phyloP scores from a whole-genome alignment of 2,329 filamentous ascomycete species.

The Pseudogymnoascus sp. region DNA sequence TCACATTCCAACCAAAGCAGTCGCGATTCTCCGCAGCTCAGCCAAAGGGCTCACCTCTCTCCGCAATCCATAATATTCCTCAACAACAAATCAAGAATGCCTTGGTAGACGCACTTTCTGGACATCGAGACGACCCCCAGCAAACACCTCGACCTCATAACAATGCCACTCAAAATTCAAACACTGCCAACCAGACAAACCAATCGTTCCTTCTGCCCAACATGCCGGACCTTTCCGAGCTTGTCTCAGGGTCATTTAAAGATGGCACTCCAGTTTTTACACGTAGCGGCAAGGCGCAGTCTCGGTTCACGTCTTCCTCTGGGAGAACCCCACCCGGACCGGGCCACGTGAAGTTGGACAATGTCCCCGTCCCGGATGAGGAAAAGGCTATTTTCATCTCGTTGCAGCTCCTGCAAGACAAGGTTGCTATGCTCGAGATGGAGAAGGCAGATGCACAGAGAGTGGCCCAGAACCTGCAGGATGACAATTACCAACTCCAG shows the following conservation, averaged over 20 bases:
- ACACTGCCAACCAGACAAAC: slow-evolving; percentile 40
- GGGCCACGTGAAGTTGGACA: slow-evolving; percentile 40
- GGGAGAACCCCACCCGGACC: slow-evolving; percentile 26
- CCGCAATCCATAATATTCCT: slow-evolving; percentile 23
- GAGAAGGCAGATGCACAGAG: slow-evolving; percentile 44
- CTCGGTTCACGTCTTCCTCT: slow-evolving; percentile 44
- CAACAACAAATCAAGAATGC: slow-evolving; percentile 14
- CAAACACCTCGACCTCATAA: slow-evolving; percentile 17
- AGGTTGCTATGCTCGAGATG: slow-evolving; percentile 46
- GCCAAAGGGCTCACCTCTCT: slow-evolving; percentile 33
- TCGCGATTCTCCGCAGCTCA: slow-evolving; percentile 44
- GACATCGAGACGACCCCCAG: slow-evolving; percentile 2
- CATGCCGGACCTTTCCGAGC: slow-evolving; percentile 51
- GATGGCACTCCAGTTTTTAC: slow-evolving; percentile 35
- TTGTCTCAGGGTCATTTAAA: slow-evolving; percentile 43
- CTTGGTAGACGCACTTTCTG: slow-evolving; percentile 6
- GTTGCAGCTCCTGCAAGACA: slow-evolving; percentile 48
- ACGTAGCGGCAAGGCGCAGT: slow-evolving; percentile 40
- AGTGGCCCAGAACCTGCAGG: slow-evolving; percentile 41
- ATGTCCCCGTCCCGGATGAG: slow-evolving; percentile 49
- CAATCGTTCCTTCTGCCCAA: slow-evolving; percentile 55
- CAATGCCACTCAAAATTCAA: slow-evolving; percentile 26
- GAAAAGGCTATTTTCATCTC: slow-evolving; percentile 57
- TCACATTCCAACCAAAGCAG: slow-evolving; percentile 37
- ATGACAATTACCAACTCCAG: slow-evolving; percentile 43